Conservation (phyloP, 768 basidiomycete genomes). For the Leccinum uliginosum region DNA sequence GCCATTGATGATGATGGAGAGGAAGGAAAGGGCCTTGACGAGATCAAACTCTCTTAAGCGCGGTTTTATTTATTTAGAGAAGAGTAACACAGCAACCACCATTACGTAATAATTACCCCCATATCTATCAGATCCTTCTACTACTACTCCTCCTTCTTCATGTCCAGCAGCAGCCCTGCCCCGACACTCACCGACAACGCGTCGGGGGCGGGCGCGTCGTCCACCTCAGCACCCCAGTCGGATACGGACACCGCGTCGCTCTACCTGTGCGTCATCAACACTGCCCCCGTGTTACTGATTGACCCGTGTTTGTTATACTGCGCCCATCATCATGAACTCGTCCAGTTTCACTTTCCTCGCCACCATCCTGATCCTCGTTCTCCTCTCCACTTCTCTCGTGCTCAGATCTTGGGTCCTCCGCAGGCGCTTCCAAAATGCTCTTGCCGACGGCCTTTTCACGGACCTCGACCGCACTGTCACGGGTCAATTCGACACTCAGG, state of each 20-base stretch:
- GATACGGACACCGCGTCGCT: conserved; percentile 20
- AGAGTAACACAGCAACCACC: no score
- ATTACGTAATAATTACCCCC: no score
- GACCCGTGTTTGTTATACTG: background rate
- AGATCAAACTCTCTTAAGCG: background rate
- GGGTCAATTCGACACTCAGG: background rate
- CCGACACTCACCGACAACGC: background rate
- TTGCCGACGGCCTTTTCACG: conserved; percentile 41
- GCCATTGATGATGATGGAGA: conserved; percentile 15
- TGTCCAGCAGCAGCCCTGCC: conserved; percentile 10
- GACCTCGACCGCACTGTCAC: conserved; percentile 25
- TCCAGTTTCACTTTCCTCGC: conserved; percentile 68
- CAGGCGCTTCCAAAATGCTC: conserved; percentile 48
- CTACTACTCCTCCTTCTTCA: conserved; percentile 1
- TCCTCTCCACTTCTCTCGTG: conserved; percentile 61
- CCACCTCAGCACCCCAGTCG: conserved; percentile 1
- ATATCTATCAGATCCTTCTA: conserved; percentile 18
- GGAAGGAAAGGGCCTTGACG: background rate
- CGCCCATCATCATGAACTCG: conserved; percentile 10
- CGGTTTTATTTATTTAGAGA: conserved; percentile 7
- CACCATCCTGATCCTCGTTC: conserved; percentile 62
- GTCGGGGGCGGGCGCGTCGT: background rate
- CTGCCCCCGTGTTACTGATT: background rate
- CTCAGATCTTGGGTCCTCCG: conserved; percentile 60
- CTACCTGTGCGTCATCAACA: conserved; percentile 21